These are phyloP conservation scores for Picea glauca DNA, from an alignment of 75 land plant species.

Conservation along the genomic window DNA sequence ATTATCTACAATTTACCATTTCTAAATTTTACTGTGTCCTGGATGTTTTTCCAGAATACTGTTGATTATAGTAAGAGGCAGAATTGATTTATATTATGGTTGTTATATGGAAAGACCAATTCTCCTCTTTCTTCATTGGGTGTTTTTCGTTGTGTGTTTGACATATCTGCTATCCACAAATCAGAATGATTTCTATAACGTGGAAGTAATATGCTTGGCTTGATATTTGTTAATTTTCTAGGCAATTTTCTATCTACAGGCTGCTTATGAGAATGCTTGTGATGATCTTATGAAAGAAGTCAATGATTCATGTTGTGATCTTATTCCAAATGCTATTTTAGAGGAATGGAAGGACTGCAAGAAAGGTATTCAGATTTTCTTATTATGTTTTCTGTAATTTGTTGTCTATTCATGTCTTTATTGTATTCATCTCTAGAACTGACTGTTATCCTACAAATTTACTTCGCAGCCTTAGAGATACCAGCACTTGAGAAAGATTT, in stretches of 20 bases:
- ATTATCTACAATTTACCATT: too few relatives aligned
- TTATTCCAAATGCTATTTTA: constrained; percentile 49
- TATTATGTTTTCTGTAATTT: background rate
- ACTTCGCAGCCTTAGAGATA: constrained; percentile 63
- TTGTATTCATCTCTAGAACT: background rate
- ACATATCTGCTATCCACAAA: background rate
- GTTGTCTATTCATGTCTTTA: background rate
- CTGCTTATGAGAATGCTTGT: constrained; percentile 46
- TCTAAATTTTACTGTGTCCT: too few relatives aligned
- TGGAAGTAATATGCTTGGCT: constrained; percentile 1
- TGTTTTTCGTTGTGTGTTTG: background rate
- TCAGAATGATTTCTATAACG: background rate
- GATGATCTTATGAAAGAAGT: constrained; percentile 45
- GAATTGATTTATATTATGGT: too few relatives aligned
- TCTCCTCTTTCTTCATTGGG: background rate
- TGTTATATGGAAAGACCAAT: background rate
- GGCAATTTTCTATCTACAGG: constrained; percentile 30
- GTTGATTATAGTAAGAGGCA: too few relatives aligned
- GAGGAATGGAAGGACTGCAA: constrained; percentile 91
- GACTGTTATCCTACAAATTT: background rate
- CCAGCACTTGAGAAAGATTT: constrained; percentile 65
- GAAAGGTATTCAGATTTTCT: constrained; percentile 49
- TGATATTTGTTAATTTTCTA: background rate
- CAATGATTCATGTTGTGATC: constrained; percentile 83
- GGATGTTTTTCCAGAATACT: too few relatives aligned